Base-by-base conservation (phyloP, 2,329 filamentous ascomycete genomes). In the Metarhizium rileyi region DNA sequence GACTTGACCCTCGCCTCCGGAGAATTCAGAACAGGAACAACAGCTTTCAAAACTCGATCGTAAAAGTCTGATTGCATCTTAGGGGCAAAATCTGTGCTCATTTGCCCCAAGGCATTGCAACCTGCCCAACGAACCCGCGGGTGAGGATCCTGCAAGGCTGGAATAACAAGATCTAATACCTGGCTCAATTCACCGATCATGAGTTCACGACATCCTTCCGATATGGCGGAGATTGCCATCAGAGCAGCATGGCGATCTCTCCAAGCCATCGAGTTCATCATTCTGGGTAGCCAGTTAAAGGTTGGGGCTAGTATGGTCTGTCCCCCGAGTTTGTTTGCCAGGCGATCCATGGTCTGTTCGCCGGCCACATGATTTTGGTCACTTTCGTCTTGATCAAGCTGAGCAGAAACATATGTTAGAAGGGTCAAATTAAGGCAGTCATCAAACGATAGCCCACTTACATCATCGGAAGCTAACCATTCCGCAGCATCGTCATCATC, bases 141-240 rank as follows among this genome's bases (percentile, higher is more conserved):
- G 63, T 98, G 93, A 36, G 86, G 79, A 63, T 98, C 91, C 59
- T 85, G 83, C 33, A 98, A 77, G 33, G 91, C 87, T 16, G 93
- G 93, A 46, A 96, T 82, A n/a, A 98, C 91, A 50, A 98, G 77
- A 56, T 95, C 89, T 44, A 98, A 77, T 22, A 98, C 91, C 63
- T 96, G 90, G 66, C 90, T 88, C 4, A 98, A 76, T 67, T 98
- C 93, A 40, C 87, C 87, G 56, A 95, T 78, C 93, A 98, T 98
- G 54, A 96, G 76, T 25, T 97, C 91, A 52, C 90, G 84, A 64
- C 93, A 98, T 35, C 93, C 93, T 68, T 98, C 93, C 0, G 93
- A 97, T 55, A 98, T 98, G 56, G 93, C 93, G 3, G 91, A 97
- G 53, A 98, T 96, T 23, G 93, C 93, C 93, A 98, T 98, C 47